Evolutionary conservation across 495 filamentous ascomycete species (phyloP).

Genomic region (Usnea hakonensis): DNA sequence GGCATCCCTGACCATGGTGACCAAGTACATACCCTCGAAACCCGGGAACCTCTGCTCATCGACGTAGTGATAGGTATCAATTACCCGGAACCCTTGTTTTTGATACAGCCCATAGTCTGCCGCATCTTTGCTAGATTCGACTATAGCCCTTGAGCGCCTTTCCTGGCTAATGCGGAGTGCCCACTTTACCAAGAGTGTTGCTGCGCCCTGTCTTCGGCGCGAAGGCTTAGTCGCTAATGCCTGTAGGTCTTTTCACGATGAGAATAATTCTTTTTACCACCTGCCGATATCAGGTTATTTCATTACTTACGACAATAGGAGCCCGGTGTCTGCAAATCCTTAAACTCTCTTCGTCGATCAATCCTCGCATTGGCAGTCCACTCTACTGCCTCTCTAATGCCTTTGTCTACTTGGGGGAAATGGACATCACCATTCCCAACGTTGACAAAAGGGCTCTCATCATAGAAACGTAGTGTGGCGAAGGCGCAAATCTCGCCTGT

Average conservation of each 20-base stretch:
- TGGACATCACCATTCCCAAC: no score
- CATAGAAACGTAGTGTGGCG: not conserved
- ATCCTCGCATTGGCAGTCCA: no score
- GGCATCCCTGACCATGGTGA: not conserved
- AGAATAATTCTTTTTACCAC: no score
- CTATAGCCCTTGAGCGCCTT: no score
- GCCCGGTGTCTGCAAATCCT: no score
- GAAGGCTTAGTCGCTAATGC: not conserved
- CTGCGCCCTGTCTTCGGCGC: not conserved
- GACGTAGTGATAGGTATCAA: not conserved
- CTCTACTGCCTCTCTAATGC: no score
- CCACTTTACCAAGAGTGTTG: conserved; percentile 1
- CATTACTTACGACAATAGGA: no score
- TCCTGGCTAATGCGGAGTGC: not conserved
- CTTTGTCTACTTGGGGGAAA: no score
- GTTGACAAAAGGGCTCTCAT: not conserved
- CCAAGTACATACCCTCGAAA: not conserved
- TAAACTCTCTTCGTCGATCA: no score
- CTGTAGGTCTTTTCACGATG: no score
- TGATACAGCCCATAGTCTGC: not conserved
- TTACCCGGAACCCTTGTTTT: not conserved
- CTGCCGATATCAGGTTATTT: no score
- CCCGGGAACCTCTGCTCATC: not conserved
- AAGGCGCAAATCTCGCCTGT: conserved; percentile 3
- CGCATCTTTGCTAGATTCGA: no score